Base-by-base conservation (phyloP, 495 filamentous ascomycete genomes). In the Penicillium bovifimosum region DNA sequence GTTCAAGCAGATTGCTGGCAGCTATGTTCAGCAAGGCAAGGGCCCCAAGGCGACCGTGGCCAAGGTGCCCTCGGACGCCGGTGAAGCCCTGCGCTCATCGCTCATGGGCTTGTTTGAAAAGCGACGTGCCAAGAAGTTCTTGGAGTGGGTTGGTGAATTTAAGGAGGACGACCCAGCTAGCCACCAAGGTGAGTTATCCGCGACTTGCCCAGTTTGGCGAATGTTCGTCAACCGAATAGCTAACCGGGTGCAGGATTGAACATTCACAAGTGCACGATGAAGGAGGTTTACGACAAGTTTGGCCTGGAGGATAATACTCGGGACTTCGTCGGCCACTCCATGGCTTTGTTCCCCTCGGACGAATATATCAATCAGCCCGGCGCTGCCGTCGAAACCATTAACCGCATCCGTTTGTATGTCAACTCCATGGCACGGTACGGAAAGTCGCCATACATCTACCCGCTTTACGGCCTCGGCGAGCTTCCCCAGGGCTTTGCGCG, bases 381-480 rank as follows among this genome's bases (percentile, higher is more conserved):
- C 54, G 69, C 70, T 59, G 91, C 93, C 38, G 80, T 86, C 59
- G 93, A 96, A 63, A 84, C 89, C 44, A 89, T 97, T 64, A 83
- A 88, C 68, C 90, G 91, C 55, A 96, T 97, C 67, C 84, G 90
- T 55, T 80, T 99, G 46, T 99, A 99, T 71, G 93, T 92, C 60
- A 96, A 95, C 77, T 95, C 89, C 24, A 96, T 99, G 78, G 90
- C 93, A 32, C 85, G 95, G 54, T 97, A 97, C 72, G 93, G 93
- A 67, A 97, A 96, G 74, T 96, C 91, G 16, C 93, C 93, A 13
- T 99, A 99, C 74, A 97, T 99, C 75, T 99, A 97, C 76, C 93
- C 93, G 16, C 86, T 96, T 10, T 96, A 99, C 71, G 93, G 93
- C 52, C 81, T 99, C 18, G 93, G 95, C 62, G 93, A 99, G 75